Evolutionary conservation across 2,329 filamentous ascomycete genomes (phyloP).

Genomic region (Scopulariopsis brevicaulis): DNA sequence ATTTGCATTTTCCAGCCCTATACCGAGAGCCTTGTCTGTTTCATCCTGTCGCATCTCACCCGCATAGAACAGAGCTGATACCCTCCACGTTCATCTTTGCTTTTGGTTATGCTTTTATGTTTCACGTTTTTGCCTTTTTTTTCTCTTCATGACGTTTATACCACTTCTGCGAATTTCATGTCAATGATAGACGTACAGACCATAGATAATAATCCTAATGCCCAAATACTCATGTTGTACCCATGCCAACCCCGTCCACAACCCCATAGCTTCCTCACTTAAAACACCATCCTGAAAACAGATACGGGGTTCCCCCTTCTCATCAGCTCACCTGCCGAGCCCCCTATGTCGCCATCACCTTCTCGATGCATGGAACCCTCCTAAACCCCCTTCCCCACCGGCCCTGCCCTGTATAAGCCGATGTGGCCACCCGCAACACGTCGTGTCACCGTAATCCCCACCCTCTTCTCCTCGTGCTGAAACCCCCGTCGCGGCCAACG

Average conservation of each 20-base stretch:
- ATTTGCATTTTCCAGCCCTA: neutral
- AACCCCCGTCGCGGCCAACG: neutral
- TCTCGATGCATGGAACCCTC: neutral
- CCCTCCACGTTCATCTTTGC: neutral
- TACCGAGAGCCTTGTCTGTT: neutral
- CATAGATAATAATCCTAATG: slow-evolving; percentile 4
- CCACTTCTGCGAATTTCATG: neutral
- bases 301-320: neutral
- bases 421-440: neutral
- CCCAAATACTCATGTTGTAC: neutral
- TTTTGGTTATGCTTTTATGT: neutral
- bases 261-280: neutral
- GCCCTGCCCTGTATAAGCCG: neutral
- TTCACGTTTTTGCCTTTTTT: neutral
- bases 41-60: neutral
- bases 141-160: neutral
- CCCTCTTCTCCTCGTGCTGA: neutral
- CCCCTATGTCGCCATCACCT: neutral
- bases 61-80: slow-evolving; percentile 2
- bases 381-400: neutral
- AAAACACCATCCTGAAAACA: neutral
- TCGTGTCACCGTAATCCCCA: neutral
- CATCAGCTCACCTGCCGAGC: neutral
- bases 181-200: slow-evolving; percentile 10
- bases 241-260: neutral